Evolutionary conservation across 805 yeast species (phyloP).

Genomic region (Yarrowia yakushimensis): DNA sequence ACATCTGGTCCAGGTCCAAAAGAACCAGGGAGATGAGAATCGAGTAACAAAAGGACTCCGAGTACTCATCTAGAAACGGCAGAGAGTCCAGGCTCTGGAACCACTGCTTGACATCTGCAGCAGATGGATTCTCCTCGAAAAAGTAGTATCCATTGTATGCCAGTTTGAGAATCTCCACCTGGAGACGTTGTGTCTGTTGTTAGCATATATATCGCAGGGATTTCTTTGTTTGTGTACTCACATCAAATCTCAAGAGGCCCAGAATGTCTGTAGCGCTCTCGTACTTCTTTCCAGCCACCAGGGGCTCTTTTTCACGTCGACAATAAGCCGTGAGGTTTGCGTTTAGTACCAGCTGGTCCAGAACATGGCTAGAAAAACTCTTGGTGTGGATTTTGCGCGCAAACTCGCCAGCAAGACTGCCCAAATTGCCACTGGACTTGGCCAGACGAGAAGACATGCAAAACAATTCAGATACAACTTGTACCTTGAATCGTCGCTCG

Average conservation of each 20-base stretch:
- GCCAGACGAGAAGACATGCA: not conserved
- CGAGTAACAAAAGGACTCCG: slow-evolving; percentile 5
- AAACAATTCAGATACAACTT: not conserved
- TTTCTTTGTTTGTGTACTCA: no score
- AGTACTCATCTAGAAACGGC: not conserved
- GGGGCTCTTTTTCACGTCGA: slow-evolving; percentile 6
- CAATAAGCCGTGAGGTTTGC: not conserved
- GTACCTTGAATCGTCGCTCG: slow-evolving; percentile 13
- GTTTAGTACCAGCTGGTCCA: not conserved
- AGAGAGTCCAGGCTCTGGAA: not conserved
- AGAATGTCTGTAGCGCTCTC: not conserved
- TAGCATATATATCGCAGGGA: no score
- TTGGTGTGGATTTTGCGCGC: not conserved
- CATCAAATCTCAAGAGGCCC: not conserved
- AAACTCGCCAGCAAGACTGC: not conserved
- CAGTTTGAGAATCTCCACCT: not conserved
- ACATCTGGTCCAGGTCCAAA: slow-evolving; percentile 34
- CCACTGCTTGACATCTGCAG: slow-evolving; percentile 4
- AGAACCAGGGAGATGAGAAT: slow-evolving; percentile 31
- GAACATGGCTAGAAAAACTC: not conserved
- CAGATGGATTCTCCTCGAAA: not conserved
- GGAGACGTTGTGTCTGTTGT: not conserved
- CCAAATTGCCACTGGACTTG: not conserved
- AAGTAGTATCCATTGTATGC: slow-evolving; percentile 9
- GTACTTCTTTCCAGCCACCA: not conserved